Evolutionary conservation across 139 green algal species (phyloP).

Genomic region (Raphidocelis subcapitata): DNA sequence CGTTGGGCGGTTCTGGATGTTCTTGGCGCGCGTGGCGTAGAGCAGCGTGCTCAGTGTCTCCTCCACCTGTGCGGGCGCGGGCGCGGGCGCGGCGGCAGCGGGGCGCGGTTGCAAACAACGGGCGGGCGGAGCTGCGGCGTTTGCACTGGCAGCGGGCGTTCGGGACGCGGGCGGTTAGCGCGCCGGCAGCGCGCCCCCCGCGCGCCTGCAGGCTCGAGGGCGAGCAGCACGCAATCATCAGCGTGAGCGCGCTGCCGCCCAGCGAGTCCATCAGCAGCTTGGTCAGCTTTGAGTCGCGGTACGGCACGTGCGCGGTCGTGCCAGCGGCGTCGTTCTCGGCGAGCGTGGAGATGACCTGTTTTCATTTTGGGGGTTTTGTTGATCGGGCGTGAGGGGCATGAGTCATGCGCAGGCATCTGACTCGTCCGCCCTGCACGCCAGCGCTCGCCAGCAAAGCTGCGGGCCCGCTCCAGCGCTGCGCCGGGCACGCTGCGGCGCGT

Average conservation of each 20-base stretch:
- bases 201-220: slow-evolving; percentile 40
- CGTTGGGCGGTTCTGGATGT: slow-evolving; percentile 77
- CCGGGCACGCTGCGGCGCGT: no score
- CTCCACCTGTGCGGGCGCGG: slow-evolving; percentile 31
- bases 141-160: no score
- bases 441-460: no score
- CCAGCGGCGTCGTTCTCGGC: slow-evolving; percentile 49
- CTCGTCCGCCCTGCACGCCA: no score
- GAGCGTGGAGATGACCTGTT: slow-evolving; percentile 69
- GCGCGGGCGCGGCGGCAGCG: no score
- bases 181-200: not conserved
- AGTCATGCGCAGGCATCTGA: not conserved
- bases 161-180: no score
- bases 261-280: slow-evolving; percentile 90
- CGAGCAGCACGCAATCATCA: slow-evolving; percentile 93
- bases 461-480: no score
- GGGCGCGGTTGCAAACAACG: no score
- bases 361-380: not conserved
- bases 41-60: slow-evolving; percentile 88
- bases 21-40: slow-evolving; percentile 88
- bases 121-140: no score
- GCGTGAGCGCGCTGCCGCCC: slow-evolving; percentile 56
- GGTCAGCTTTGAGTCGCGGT: slow-evolving; percentile 84
- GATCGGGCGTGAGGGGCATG: not conserved
- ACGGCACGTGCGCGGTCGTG: slow-evolving; percentile 25